phyloP scores from a whole-genome alignment of 2,329 filamentous ascomycete genomes.

The Trichoderma atroviride region DNA sequence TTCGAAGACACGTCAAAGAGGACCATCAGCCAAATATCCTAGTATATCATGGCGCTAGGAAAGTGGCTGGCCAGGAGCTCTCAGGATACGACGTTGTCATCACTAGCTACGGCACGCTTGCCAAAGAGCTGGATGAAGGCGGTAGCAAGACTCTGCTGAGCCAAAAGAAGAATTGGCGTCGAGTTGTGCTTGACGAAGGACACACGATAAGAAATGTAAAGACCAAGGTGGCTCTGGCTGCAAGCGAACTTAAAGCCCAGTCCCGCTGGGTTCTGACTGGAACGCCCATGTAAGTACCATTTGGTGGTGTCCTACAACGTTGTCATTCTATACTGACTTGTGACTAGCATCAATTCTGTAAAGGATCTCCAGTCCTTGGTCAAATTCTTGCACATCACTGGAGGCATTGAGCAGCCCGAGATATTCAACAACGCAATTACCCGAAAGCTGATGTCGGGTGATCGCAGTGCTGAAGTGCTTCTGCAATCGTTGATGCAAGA shows the following conservation, averaged over 20 bases:
- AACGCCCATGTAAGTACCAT: conserved; percentile 68
- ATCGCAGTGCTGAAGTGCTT: conserved; percentile 61
- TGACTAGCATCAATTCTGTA: conserved; percentile 69
- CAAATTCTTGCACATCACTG: conserved; percentile 74
- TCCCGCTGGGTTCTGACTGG: conserved; percentile 81
- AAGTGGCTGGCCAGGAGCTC: conserved; percentile 60
- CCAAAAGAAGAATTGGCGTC: conserved; percentile 64
- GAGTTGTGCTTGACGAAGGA: conserved; percentile 81
- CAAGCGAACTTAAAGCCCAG: conserved; percentile 65
- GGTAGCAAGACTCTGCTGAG: conserved; percentile 26
- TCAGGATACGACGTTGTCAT: conserved; percentile 73
- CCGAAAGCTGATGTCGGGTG: conserved; percentile 64
- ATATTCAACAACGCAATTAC: conserved; percentile 69
- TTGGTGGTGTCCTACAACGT: background rate
- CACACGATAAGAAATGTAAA: conserved; percentile 79
- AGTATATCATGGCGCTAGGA: conserved; percentile 71
- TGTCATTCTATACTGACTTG: conserved; percentile 33
- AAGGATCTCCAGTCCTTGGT: conserved; percentile 80
- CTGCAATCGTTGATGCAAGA: conserved; percentile 79
- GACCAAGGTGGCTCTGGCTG: conserved; percentile 72
- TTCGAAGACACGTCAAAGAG: conserved; percentile 68
- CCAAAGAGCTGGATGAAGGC: conserved; percentile 60
- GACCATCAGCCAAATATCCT: conserved; percentile 67
- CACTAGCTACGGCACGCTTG: conserved; percentile 80
- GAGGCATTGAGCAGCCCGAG: conserved; percentile 71